Base-by-base conservation (phyloP, 164 flowering plant genomes). In the Liquidambar formosana region DNA sequence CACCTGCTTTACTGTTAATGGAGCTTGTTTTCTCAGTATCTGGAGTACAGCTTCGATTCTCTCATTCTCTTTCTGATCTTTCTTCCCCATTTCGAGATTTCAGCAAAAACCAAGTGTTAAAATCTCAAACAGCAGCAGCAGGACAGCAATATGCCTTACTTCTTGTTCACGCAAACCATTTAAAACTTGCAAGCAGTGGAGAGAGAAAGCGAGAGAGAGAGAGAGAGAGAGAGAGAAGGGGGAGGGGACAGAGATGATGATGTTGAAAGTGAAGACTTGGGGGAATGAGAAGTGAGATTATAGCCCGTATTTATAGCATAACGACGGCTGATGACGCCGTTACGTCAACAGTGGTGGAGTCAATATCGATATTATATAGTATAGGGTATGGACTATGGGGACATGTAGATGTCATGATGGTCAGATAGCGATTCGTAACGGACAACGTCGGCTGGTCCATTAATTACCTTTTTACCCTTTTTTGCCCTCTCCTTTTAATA, bases 1-100 rank as follows among this genome's bases (percentile, higher is more conserved):
- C 21, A 90, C 98, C 88, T 93, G 99, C 73, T 91, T 90, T 5
- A 88, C 82, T 28, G 94, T 69, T 44, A 95, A 89, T 0, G 94
- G 93, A 48, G 89, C 65, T 80, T 92, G 97, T 71, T 89, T 93
- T 25, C 85, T 76, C 21, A 95, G 75, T 16, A 86, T 73, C 19
- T 87, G 64, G 57, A 92, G 89, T n/a, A 95, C 97, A 53, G 91
- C 75, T 65, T 85, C 83, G 11, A 85, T 86, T 68, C 74, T 88
- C 65, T 76, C 79, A 33, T 63, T 75, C 38, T 78, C 81, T 59
- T 61, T 76, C 60, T 79, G 75, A 38, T 70, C 72, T 72, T 81
- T 89, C 86, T 78, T 90, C 64, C 90, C 96, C 96, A 91, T 91
- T 76, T 69, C 74, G 43, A 43, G 70, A 65, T 11, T 9, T 1